These are phyloP conservation scores for Phytopythium vexans DNA, from an alignment of 352 stramenopile genomes.

Conservation along the genomic window DNA sequence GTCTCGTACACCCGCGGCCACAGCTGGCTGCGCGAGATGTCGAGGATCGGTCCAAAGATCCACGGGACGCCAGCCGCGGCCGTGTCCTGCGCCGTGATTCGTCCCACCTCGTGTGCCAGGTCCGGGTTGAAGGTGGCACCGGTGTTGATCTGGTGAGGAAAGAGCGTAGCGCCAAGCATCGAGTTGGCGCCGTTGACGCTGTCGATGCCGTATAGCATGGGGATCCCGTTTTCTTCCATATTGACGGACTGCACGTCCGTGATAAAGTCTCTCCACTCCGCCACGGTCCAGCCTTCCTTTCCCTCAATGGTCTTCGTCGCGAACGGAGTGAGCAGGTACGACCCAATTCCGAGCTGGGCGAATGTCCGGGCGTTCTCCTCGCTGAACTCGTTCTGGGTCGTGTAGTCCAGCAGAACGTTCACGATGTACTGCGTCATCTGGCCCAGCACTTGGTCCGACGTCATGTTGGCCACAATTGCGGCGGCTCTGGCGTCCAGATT, in stretches of 20 bases:
- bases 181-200: slow-evolving; percentile 88
- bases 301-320: slow-evolving; percentile 4
- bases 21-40: slow-evolving; percentile 77
- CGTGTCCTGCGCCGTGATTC: slow-evolving; percentile 77
- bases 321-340: slow-evolving; percentile 63
- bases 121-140: slow-evolving; percentile 85
- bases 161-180: slow-evolving; percentile 66
- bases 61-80: slow-evolving; percentile 79
- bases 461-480: slow-evolving; percentile 24
- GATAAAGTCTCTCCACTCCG: slow-evolving; percentile 61
- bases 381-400: slow-evolving; percentile 29
- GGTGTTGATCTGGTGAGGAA: slow-evolving; percentile 85
- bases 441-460: slow-evolving; percentile 35
- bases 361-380: slow-evolving; percentile 19
- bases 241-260: slow-evolving; percentile 70
- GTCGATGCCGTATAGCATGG: slow-evolving; percentile 85
- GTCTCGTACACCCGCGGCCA: slow-evolving; percentile 90
- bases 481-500: slow-evolving; percentile 27
- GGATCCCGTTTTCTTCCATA: slow-evolving; percentile 47
- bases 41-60: slow-evolving; percentile 85
- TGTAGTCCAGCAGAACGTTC: slow-evolving; percentile 36
- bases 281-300: slow-evolving; percentile 37
- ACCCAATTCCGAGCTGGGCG: slow-evolving; percentile 68
- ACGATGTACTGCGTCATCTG: slow-evolving; percentile 87
- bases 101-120: slow-evolving; percentile 54